A percentile compares a stretch with the other conserved stretches of the same genome.
These are phyloP conservation scores for Taxillus chinensis DNA, from an alignment of 164 flowering plant species.

Conservation along the genomic window DNA sequence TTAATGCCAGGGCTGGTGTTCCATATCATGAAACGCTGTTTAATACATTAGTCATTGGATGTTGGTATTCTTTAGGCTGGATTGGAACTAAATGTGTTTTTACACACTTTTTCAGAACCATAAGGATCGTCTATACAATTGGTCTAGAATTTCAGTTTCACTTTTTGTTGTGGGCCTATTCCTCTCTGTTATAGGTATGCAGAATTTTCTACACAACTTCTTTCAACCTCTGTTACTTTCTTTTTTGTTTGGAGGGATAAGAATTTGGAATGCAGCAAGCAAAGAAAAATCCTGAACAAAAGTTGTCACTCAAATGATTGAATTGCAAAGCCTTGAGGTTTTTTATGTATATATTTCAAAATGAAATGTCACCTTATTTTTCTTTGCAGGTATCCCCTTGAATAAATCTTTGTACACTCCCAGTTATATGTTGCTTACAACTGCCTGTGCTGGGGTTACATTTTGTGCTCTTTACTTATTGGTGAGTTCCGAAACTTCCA, in stretches of 20 bases:
- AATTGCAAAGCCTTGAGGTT: too few relatives aligned
- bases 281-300: too few relatives aligned
- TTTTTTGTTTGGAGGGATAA: too few relatives aligned
- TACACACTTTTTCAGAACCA: constrained; percentile 35
- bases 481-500: constrained; percentile 29
- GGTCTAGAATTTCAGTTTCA: constrained; percentile 34
- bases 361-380: background rate
- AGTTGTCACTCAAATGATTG: too few relatives aligned
- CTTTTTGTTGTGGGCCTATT: constrained; percentile 32
- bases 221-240: too few relatives aligned
- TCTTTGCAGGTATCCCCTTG: constrained; percentile 44
- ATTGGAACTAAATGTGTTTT: too few relatives aligned
- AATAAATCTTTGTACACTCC: constrained; percentile 59
- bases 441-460: constrained; percentile 51
- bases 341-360: background rate
- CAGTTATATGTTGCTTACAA: constrained; percentile 58
- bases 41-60: too few relatives aligned
- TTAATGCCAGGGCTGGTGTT: too few relatives aligned
- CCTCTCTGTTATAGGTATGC: constrained; percentile 39
- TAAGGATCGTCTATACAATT: constrained; percentile 32
- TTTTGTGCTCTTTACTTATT: constrained; percentile 41
- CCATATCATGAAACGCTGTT: too few relatives aligned
- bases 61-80: too few relatives aligned
- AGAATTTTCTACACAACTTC: background rate
- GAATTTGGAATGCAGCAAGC: too few relatives aligned